Evolutionary conservation across 768 basidiomycete genomes (phyloP).

Genomic region (Mrakia blollopis): DNA sequence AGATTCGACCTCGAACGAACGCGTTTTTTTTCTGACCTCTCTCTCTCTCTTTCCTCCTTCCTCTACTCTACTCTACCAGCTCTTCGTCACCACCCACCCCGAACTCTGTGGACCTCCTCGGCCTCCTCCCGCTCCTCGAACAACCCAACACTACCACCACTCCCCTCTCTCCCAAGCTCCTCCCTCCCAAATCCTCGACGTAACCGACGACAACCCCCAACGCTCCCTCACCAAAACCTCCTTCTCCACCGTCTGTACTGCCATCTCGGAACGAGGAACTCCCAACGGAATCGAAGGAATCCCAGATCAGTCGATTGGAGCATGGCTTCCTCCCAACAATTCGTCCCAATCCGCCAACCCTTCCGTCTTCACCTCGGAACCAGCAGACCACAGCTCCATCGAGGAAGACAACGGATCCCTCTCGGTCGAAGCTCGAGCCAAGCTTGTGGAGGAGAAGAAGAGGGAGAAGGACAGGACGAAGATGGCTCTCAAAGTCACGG

Average conservation of each 20-base stretch:
- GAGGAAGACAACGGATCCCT: slow-evolving; percentile 13
- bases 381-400: neutral
- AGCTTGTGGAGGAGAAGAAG: neutral
- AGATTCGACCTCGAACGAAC: neutral
- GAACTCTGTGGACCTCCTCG: slow-evolving; percentile 54
- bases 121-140: slow-evolving; percentile 10
- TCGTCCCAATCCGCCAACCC: neutral
- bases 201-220: neutral
- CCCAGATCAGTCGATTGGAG: neutral
- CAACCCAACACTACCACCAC: slow-evolving; percentile 2
- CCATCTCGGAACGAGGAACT: slow-evolving; percentile 26
- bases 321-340: slow-evolving; percentile 4
- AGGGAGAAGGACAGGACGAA: slow-evolving; percentile 25
- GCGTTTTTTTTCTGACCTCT: neutral
- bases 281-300: slow-evolving; percentile 3
- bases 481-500: slow-evolving; percentile 32
- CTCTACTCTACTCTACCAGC: too few species aligned
- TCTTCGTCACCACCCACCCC: slow-evolving; percentile 89
- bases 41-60: neutral
- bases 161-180: slow-evolving; percentile 1
- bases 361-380: slow-evolving; percentile 4
- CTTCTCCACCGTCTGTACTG: slow-evolving; percentile 17
- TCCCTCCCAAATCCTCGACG: slow-evolving; percentile 4
- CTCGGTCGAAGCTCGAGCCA: slow-evolving; percentile 8
- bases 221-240: neutral